A percentile compares a stretch with the other conserved stretches of the same genome.
These are phyloP conservation scores for Balakata baccata DNA, from an alignment of 345 rosid species.

Conservation along the genomic window DNA sequence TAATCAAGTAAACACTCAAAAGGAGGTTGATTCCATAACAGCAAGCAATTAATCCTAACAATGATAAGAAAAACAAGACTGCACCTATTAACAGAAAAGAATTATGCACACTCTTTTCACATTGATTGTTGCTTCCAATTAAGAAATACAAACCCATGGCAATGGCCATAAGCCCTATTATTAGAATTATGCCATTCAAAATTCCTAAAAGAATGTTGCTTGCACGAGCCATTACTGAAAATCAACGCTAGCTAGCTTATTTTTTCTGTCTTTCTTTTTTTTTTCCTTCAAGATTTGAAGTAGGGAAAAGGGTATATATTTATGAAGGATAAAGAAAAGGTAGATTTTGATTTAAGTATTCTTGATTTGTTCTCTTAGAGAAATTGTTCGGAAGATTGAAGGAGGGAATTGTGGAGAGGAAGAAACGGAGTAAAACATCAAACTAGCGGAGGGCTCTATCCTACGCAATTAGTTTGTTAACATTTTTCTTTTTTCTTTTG, in stretches of 20 bases:
- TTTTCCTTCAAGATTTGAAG: too few species aligned
- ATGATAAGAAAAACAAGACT: neutral
- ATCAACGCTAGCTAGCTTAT: too few species aligned
- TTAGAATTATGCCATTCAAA: neutral
- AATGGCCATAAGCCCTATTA: neutral
- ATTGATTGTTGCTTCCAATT: neutral
- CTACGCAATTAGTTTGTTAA: too few species aligned
- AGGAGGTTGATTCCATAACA: neutral
- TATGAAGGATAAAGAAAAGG: too few species aligned
- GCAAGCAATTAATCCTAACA: conserved; percentile 6
- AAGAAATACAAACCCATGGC: neutral
- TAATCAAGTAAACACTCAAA: neutral
- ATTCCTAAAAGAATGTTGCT: conserved; percentile 4
- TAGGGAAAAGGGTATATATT: too few species aligned
- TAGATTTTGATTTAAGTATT: too few species aligned
- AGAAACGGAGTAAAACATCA: too few species aligned
- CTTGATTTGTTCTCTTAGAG: too few species aligned
- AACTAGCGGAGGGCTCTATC: too few species aligned
- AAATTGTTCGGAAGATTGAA: too few species aligned
- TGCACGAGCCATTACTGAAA: neutral
- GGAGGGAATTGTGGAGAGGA: too few species aligned
- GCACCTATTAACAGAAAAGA: neutral
- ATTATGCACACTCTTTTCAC: neutral
- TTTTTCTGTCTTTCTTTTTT: neutral
- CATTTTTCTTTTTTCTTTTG: too few species aligned